Evolutionary conservation across 2,329 filamentous ascomycete genomes (phyloP).

Genomic region (Bertia moriformis): DNA sequence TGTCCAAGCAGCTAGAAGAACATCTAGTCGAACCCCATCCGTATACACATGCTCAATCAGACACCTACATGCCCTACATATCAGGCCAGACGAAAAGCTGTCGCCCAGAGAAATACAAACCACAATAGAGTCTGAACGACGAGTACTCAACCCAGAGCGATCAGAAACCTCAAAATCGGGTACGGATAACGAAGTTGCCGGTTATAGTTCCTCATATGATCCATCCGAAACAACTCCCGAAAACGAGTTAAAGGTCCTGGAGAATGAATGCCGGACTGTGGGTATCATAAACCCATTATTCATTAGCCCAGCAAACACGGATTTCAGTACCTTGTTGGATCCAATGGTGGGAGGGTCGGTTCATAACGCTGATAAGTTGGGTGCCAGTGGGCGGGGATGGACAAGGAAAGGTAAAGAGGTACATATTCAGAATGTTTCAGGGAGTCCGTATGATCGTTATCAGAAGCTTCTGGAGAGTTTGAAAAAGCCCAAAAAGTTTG

Average conservation of each 20-base stretch:
- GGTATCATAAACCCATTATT: not conserved
- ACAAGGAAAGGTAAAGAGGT: not conserved
- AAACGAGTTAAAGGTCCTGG: not conserved
- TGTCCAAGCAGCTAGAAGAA: too few species aligned
- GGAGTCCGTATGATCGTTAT: not conserved
- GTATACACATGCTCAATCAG: too few species aligned
- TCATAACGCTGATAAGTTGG: not conserved
- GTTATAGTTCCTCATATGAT: not conserved
- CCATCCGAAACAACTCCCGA: not conserved
- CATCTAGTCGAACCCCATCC: too few species aligned
- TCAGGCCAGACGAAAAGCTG: too few species aligned
- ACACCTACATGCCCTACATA: too few species aligned
- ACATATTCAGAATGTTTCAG: not conserved
- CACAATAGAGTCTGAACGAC: not conserved
- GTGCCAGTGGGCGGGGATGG: not conserved
- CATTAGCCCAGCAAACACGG: not conserved
- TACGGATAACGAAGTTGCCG: not conserved
- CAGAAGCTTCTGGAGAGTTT: not conserved
- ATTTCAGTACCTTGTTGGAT: not conserved
- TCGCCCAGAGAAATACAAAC: too few species aligned
- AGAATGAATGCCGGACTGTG: not conserved
- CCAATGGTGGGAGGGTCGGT: not conserved
- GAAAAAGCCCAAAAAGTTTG: too few species aligned
- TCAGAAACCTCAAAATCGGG: not conserved
- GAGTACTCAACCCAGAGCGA: not conserved